Percentiles rank a stretch among this genome's conserved stretches.
phyloP scores from a whole-genome alignment of 2,329 filamentous ascomycete species.

The Fusarium sp. region DNA sequence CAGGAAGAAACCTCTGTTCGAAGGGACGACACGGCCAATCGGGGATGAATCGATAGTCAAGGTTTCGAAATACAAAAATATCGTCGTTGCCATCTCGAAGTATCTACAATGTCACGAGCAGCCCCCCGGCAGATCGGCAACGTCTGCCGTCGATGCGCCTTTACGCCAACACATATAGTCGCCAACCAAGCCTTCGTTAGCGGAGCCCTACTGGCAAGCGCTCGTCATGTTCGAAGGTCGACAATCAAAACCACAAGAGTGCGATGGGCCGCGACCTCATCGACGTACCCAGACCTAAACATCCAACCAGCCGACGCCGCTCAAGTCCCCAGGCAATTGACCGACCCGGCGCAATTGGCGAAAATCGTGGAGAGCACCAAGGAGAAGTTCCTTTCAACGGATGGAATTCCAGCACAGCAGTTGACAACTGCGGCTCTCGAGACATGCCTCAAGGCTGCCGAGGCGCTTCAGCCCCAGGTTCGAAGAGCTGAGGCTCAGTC shows the following conservation, averaged over 20 bases:
- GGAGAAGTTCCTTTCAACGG: slow-evolving; percentile 61
- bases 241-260: slow-evolving; percentile 25
- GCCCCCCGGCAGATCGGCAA: slow-evolving; percentile 54
- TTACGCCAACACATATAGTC: slow-evolving; percentile 50
- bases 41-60: not conserved
- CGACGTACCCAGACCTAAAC: slow-evolving; percentile 37
- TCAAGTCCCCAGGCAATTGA: slow-evolving; percentile 48
- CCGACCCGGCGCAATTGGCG: slow-evolving; percentile 59
- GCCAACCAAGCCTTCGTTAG: slow-evolving; percentile 46
- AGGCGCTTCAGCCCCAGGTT: slow-evolving; percentile 60
- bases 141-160: slow-evolving; percentile 63
- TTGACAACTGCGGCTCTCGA: slow-evolving; percentile 62
- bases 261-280: slow-evolving; percentile 51
- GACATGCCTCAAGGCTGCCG: slow-evolving; percentile 62
- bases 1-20: slow-evolving; percentile 7
- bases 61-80: not conserved
- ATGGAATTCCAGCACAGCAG: slow-evolving; percentile 62
- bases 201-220: slow-evolving; percentile 42
- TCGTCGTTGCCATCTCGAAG: not conserved
- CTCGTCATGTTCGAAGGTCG: slow-evolving; percentile 29
- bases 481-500: slow-evolving; percentile 58
- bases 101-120: slow-evolving; percentile 58
- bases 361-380: slow-evolving; percentile 60
- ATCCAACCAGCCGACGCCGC: slow-evolving; percentile 36
- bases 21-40: slow-evolving; percentile 8